These are phyloP conservation scores for Theileria orientalis DNA, from an alignment of 169 alveolate genomes.

Conservation along the genomic window DNA sequence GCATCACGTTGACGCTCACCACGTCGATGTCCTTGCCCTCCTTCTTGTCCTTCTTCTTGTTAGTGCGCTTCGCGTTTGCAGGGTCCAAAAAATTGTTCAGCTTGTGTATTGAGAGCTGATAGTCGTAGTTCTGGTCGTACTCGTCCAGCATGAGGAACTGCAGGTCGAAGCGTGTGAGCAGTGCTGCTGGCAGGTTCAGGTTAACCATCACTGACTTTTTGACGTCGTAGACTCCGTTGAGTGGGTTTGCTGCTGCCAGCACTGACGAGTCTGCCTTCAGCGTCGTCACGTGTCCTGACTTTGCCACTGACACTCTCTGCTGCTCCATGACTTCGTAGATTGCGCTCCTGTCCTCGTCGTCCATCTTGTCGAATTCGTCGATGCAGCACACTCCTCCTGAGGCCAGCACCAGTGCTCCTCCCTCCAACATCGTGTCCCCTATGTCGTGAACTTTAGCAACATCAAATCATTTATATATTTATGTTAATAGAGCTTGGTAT, in stretches of 20 bases:
- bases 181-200: constrained; percentile 96
- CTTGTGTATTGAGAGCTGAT: constrained; percentile 86
- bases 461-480: no score
- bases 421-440: constrained; percentile 90
- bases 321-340: constrained; percentile 99
- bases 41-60: constrained; percentile 23
- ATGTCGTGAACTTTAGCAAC: not conserved
- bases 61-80: not conserved
- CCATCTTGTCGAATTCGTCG: constrained; percentile 98
- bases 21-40: constrained; percentile 25
- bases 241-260: constrained; percentile 98
- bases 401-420: constrained; percentile 97
- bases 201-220: constrained; percentile 88
- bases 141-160: constrained; percentile 84
- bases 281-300: constrained; percentile 90
- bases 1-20: constrained; percentile 78
- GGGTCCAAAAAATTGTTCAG: not conserved
- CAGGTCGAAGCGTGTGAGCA: constrained; percentile 92
- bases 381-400: constrained; percentile 97
- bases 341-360: constrained; percentile 95
- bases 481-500: no score
- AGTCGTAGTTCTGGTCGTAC: constrained; percentile 86
- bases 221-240: constrained; percentile 93
- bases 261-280: constrained; percentile 84
- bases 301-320: constrained; percentile 96